Conservation (phyloP, 805 yeast genomes). For the Candida berthetii region DNA sequence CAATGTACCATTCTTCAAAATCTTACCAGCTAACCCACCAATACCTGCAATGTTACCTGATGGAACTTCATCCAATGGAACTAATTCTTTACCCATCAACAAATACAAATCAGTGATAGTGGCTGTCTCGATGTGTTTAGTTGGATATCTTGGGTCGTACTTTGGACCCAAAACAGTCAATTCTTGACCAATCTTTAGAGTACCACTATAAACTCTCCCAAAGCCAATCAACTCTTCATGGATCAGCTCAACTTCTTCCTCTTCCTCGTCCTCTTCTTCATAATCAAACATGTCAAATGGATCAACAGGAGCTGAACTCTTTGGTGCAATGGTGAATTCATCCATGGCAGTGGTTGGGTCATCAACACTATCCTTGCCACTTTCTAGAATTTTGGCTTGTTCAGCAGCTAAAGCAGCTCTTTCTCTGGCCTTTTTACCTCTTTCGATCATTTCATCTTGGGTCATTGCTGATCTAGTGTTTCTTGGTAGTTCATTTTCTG, state of each 20-base stretch:
- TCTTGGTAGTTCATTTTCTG: constrained; percentile 73
- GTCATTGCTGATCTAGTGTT: constrained; percentile 32
- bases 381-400: constrained; percentile 26
- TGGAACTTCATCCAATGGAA: constrained; percentile 73
- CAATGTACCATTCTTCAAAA: constrained; percentile 84
- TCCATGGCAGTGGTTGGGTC: constrained; percentile 18
- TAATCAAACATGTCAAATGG: constrained; percentile 37
- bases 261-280: constrained; percentile 48
- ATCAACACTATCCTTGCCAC: constrained; percentile 9
- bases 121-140: constrained; percentile 48
- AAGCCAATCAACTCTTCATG: constrained; percentile 79
- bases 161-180: constrained; percentile 81
- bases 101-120: constrained; percentile 66
- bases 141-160: constrained; percentile 61
- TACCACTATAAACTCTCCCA: constrained; percentile 85
- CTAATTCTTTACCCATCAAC: constrained; percentile 89
- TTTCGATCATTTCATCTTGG: constrained; percentile 54
- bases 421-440: constrained; percentile 58
- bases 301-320: constrained; percentile 24
- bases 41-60: constrained; percentile 96
- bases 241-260: constrained; percentile 29
- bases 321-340: constrained; percentile 13
- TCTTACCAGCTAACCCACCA: constrained; percentile 78
- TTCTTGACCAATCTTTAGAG: constrained; percentile 66
- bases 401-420: constrained; percentile 67